These are phyloP conservation scores for Pichia sp. DNA, from an alignment of 1,139 yeast genomes.

Conservation along the genomic window DNA sequence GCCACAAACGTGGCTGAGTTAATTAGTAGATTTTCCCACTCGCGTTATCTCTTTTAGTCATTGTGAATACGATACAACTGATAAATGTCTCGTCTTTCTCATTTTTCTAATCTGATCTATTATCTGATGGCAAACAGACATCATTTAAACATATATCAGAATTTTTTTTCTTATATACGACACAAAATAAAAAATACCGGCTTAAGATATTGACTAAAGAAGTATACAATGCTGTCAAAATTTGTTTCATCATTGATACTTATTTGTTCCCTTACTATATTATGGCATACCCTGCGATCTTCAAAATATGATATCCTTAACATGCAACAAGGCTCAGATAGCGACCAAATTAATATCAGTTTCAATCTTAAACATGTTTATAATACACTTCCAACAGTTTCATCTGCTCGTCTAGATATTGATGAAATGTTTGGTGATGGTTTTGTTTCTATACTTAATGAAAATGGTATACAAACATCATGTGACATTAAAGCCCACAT, in stretches of 20 bases:
- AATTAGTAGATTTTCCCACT: too few relatives aligned
- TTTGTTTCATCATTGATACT: not conserved
- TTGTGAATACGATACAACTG: too few relatives aligned
- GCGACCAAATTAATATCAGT: not conserved
- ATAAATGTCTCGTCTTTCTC: too few relatives aligned
- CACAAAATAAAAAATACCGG: too few relatives aligned
- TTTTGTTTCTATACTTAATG: not conserved
- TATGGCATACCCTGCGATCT: constrained; percentile 2
- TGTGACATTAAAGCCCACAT: constrained; percentile 6
- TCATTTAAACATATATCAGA: too few relatives aligned
- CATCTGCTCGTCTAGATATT: constrained; percentile 25
- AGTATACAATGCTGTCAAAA: not conserved
- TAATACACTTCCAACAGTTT: constrained; percentile 23
- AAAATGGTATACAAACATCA: constrained; percentile 5
- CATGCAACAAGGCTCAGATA: not conserved
- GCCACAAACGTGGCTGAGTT: too few relatives aligned
- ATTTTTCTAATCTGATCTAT: too few relatives aligned
- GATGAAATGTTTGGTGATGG: constrained; percentile 6
- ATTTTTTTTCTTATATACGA: not conserved
- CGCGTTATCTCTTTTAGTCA: too few relatives aligned
- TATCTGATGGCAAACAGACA: too few relatives aligned
- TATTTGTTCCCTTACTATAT: not conserved
- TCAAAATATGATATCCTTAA: too few relatives aligned
- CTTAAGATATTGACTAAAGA: too few relatives aligned
- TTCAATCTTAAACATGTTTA: constrained; percentile 23